Conservation (phyloP, 108 stramenopile species). For the Pseudonitzschia multistriata region DNA sequence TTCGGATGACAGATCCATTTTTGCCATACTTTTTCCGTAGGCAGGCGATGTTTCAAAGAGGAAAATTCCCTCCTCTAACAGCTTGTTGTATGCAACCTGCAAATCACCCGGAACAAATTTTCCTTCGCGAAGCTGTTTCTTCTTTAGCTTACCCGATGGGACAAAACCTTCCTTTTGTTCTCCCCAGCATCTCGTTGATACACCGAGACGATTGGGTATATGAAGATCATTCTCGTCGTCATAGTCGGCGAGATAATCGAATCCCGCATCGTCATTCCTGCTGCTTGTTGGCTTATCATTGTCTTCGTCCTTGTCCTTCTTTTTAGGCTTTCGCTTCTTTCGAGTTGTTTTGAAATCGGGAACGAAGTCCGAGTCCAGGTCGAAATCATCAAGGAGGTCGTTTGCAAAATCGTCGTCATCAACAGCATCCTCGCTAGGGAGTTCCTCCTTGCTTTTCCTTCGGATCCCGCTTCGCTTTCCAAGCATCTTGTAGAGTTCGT, state of each 20-base stretch:
- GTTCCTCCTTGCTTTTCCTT: conserved; percentile 40
- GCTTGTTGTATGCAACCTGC: conserved; percentile 65
- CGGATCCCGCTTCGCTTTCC: conserved; percentile 50
- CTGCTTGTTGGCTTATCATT: background rate
- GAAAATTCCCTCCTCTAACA: conserved; percentile 59
- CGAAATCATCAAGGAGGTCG: background rate
- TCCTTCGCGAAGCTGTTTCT: conserved; percentile 61
- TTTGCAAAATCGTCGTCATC: background rate
- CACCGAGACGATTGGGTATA: conserved; percentile 84
- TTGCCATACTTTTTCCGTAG: conserved; percentile 41
- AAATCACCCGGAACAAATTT: conserved; percentile 69
- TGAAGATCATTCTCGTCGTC: conserved; percentile 85
- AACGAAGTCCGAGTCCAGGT: conserved; percentile 27
- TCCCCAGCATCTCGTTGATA: conserved; percentile 71
- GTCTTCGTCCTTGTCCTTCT: conserved; percentile 24
- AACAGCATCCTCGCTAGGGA: conserved; percentile 25
- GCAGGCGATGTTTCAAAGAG: conserved; percentile 76
- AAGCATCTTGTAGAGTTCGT: conserved; percentile 51
- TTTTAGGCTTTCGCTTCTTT: conserved; percentile 27
- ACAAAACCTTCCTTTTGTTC: conserved; percentile 61
- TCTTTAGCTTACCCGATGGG: conserved; percentile 58
- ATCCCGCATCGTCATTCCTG: conserved; percentile 18
- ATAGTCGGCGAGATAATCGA: conserved; percentile 66
- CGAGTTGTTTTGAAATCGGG: conserved; percentile 48
- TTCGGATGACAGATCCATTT: conserved; percentile 49